phyloP scores from a whole-genome alignment of 441 rosid species.

The Mallotus japonicus region DNA sequence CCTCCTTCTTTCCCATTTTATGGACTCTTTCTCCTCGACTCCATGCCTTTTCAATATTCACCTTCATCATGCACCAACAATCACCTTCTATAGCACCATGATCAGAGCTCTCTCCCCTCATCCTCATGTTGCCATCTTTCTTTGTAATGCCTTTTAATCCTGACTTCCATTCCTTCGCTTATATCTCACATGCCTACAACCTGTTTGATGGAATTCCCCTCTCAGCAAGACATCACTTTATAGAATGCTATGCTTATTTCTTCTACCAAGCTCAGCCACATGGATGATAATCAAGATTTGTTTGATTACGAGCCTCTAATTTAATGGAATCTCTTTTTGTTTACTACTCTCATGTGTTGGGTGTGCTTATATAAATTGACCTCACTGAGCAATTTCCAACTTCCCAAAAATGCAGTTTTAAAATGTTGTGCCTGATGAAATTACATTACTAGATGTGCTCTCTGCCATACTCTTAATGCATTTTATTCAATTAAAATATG shows the following conservation, averaged over 20 bases:
- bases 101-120: constrained; percentile 46
- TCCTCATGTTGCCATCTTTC: constrained; percentile 41
- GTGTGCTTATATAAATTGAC: constrained; percentile 40
- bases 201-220: constrained; percentile 52
- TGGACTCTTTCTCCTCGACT: constrained; percentile 42
- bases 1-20: constrained; percentile 41
- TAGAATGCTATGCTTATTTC: constrained; percentile 65
- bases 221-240: constrained; percentile 21
- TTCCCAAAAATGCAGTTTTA: constrained; percentile 55
- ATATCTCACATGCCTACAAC: constrained; percentile 42
- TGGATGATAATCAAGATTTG: constrained; percentile 41
- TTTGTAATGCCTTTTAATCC: constrained; percentile 52
- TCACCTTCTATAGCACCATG: constrained; percentile 44
- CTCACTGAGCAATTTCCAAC: constrained; percentile 45
- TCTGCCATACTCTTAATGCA: too few species aligned
- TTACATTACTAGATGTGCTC: constrained; percentile 54
- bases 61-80: constrained; percentile 5
- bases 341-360: constrained; percentile 59
- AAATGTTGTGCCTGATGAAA: constrained; percentile 61
- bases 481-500: too few species aligned
- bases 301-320: constrained; percentile 53
- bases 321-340: constrained; percentile 50
- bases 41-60: constrained; percentile 48
- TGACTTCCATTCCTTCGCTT: constrained; percentile 48
- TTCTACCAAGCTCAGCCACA: constrained; percentile 43